A percentile compares a stretch with the other conserved stretches of the same genome.
These are phyloP conservation scores for Wickerhamiella infanticola DNA, from an alignment of 1,139 yeast genomes.

Conservation along the genomic window DNA sequence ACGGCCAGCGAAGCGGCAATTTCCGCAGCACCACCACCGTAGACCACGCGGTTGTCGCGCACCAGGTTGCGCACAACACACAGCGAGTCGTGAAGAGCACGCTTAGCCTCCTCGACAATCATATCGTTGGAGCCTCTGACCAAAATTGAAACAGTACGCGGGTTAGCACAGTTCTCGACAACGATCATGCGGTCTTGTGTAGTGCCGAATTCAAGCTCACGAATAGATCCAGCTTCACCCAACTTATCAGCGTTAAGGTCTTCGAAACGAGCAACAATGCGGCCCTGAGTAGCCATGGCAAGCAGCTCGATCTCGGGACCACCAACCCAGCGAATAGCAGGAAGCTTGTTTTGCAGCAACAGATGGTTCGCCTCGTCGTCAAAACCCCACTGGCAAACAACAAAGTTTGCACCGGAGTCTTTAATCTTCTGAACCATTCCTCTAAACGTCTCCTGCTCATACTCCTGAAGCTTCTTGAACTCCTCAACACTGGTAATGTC, in stretches of 20 bases:
- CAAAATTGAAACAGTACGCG: conserved; percentile 86
- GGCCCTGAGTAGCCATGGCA: conserved; percentile 94
- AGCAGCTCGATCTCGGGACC: conserved; percentile 92
- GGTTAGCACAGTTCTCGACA: conserved; percentile 61
- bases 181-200: conserved; percentile 93
- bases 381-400: conserved; percentile 99
- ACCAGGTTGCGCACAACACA: conserved; percentile 95
- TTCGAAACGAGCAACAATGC: conserved; percentile 94
- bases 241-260: conserved; percentile 70
- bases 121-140: conserved; percentile 92
- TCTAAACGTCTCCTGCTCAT: conserved; percentile 79
- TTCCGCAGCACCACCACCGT: conserved; percentile 99
- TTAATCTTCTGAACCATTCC: conserved; percentile 85
- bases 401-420: conserved; percentile 85
- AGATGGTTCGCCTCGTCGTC: conserved; percentile 98
- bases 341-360: conserved; percentile 69
- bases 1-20: conserved; percentile 86
- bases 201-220: conserved; percentile 89
- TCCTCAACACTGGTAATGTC: conserved; percentile 89
- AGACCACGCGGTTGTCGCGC: conserved; percentile 82
- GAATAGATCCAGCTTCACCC: conserved; percentile 74
- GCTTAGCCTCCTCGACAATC: conserved; percentile 93
- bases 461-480: conserved; percentile 73
- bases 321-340: conserved; percentile 98
- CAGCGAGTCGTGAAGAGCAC: conserved; percentile 92